Evolutionary conservation across 495 filamentous ascomycete genomes (phyloP), one percentile per base, ranked within the genome.

Genomic region (Viridothelium virens): DNA sequence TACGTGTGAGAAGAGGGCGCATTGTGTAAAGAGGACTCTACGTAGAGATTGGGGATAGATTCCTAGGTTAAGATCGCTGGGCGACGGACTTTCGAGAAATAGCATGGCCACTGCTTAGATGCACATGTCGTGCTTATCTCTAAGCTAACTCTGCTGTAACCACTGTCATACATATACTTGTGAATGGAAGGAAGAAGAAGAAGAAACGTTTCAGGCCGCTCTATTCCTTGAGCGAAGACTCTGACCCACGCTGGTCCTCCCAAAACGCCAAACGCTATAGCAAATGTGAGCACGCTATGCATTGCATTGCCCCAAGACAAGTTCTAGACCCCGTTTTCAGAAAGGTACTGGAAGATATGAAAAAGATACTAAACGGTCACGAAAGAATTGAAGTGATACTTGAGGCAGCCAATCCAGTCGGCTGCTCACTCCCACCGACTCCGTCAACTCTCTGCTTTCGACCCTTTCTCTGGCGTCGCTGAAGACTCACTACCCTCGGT

Each of bases 251-350:
- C 48, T 53, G 25, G 16, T 53, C 53, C 18, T 14, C 36, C 18
- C 11, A 59, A 18, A 59, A 59, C 53, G 53, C 25, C 53, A 59
- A 59, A 14, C 53, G 53, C 53, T 53, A 16, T n/a, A 11, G 18
- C 9, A 25, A 5, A 5, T 53, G 18, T 16, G 48, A 53, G 18
- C 5, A 2, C 48, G 48, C 48, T 53, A 53, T 53, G 48, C 48
- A 53, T 53, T 18, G 11, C 48, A 53, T 53, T 5, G 12, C 11
- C 18, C 48, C 48, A 53, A 53, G 18, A 18, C 41, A 7, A 14
- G 14, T 11, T 59, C 10, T 6, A 33, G 53, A 36, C 11, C 3
- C 11, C 33, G 11, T 10, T 36, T 14, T 9, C 5, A 53, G 5
- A n/a, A 53, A 18, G 48, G 18, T 5, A 25, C 18, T 14, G 5